Base-by-base conservation (phyloP, 257 asterid species). In the Parsonsia alboflavescens region DNA sequence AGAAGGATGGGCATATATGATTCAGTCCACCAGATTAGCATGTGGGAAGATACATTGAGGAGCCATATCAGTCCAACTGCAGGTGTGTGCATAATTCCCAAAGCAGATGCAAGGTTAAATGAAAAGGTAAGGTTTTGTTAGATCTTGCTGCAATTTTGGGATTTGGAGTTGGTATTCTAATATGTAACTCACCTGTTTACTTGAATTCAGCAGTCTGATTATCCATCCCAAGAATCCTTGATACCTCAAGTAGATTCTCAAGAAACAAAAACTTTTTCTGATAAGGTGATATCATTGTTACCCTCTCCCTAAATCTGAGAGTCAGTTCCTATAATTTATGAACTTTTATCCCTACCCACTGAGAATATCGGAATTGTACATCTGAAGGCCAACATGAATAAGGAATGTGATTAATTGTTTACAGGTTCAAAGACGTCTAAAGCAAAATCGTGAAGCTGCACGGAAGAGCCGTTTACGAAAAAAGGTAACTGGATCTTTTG, bases 361-460 rank as follows among this genome's bases (percentile, higher is more conserved):
- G 33, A 39, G 30, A n/a, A 16, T 39, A 53, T 17, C 7, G 17
- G 46, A 36, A 5, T 10, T 6, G 30, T 3, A 28, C 24, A 28
- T 62, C 59, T 15, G 69, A 28, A 28, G 19, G 19, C 11, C 13
- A 52, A 45, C 21, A 19, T 17, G 36, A 42, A 72, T 33, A 50
- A 78, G 3, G 28, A 39, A 2, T 44, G 13, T 28, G 21, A 39
- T 44, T 54, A 28, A 52, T 57, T 61, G 44, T 28, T 76, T 71
- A 75, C 84, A 92, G 97, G 89, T 84, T 28, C 91, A 85, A 78
- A 80, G 96, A 64, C 93, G 99, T 16, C 80, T 90, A 76, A 98
- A 97, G 0, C 99, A 95, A 75, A 95, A 95, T 74, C 96, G 99
- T 0, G 97, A 90, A 83, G 99, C 99, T 79, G 98, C 99, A 0